phyloP scores from a whole-genome alignment of 73 alveolate genomes.

The Uronychia binucleata region DNA sequence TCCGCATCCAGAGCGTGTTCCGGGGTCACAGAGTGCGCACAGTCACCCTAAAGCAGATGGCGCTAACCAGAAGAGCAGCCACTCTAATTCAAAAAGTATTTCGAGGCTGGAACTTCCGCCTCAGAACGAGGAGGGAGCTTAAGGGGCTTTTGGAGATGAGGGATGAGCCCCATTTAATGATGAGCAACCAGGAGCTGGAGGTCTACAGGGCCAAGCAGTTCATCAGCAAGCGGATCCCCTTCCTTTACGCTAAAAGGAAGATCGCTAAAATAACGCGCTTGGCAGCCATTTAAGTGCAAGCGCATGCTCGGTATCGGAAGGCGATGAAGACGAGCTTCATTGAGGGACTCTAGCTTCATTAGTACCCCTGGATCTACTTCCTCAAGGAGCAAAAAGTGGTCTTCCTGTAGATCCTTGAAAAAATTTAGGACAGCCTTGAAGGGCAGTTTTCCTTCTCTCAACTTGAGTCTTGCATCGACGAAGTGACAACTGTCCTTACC shows the following conservation, averaged over 20 bases:
- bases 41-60: conserved; percentile 27
- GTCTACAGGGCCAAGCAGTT: conserved; percentile 29
- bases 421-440: background rate
- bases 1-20: conserved; percentile 50
- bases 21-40: conserved; percentile 51
- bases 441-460: background rate
- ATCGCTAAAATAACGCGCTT: background rate
- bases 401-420: conserved; percentile 26
- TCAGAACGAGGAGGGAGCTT: conserved; percentile 46
- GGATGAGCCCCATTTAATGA: conserved; percentile 25
- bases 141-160: conserved; percentile 24
- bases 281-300: conserved; percentile 32
- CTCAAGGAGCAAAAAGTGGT: conserved; percentile 38
- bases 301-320: background rate
- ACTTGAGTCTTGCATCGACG: background rate
- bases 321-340: conserved; percentile 22
- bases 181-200: conserved; percentile 43
- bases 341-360: conserved; percentile 21
- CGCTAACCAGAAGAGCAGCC: conserved; percentile 37
- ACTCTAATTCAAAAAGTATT: conserved; percentile 40
- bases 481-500: conserved; percentile 2
- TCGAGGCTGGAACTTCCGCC: conserved; percentile 55
- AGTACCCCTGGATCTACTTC: conserved; percentile 48
- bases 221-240: conserved; percentile 31
- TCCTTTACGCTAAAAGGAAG: conserved; percentile 7